Conservation (phyloP, 2,329 filamentous ascomycete species). For the Penicillium nordicum region DNA sequence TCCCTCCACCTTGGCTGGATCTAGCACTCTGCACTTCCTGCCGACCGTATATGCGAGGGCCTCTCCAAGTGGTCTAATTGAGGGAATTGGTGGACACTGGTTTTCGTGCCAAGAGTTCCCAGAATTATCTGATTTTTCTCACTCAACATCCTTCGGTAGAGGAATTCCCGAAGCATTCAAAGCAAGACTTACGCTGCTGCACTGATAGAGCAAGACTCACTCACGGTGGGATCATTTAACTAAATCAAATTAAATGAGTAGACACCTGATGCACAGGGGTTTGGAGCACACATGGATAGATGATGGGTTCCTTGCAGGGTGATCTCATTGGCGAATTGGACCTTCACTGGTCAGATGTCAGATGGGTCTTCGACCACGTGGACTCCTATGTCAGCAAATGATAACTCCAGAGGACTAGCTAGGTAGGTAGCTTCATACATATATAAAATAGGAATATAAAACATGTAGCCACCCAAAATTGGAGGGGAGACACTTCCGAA, state of each 20-base stretch:
- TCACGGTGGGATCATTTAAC: neutral
- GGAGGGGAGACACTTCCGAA: neutral
- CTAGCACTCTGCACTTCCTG: conserved; percentile 14
- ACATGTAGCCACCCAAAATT: neutral
- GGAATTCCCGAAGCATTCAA: neutral
- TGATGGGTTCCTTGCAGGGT: neutral
- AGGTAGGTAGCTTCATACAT: no score
- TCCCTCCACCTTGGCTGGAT: conserved; percentile 19
- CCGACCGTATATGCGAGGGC: conserved; percentile 7
- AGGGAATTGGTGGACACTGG: conserved; percentile 5
- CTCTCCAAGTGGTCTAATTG: neutral
- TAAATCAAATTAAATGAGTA: neutral
- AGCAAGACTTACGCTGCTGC: neutral
- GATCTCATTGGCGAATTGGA: conserved; percentile 1
- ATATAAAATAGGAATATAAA: neutral
- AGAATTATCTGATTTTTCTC: conserved; percentile 6
- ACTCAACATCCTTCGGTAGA: neutral
- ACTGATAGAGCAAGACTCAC: neutral
- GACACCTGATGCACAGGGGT: neutral
- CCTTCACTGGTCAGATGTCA: neutral
- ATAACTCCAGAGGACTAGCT: no score
- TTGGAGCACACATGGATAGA: neutral
- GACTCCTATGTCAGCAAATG: neutral
- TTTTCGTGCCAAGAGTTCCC: neutral
- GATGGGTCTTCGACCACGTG: neutral